Conservation (phyloP, 805 yeast genomes). For the Danielia reshetovae region DNA sequence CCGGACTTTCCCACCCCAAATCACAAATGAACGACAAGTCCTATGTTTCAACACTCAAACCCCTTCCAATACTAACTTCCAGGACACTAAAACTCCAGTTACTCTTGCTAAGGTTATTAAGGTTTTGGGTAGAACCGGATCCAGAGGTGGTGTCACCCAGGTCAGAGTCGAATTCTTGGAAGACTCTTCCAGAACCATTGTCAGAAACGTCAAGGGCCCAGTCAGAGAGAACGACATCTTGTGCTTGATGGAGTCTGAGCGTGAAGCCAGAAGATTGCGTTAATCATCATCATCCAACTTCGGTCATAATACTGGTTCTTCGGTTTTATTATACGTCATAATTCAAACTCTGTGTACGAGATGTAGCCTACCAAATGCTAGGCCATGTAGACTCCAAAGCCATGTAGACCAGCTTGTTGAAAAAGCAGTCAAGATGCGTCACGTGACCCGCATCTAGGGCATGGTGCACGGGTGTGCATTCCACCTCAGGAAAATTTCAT, state of each 20-base stretch:
- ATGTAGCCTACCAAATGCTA: too few relatives aligned
- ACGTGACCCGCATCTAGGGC: neutral
- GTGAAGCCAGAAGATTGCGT: conserved; percentile 98
- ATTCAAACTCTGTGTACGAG: too few relatives aligned
- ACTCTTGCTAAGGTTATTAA: conserved; percentile 99
- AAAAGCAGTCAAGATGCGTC: too few relatives aligned
- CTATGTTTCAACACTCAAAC: conserved; percentile 2
- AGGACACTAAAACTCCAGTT: conserved; percentile 81
- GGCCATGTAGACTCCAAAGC: too few relatives aligned
- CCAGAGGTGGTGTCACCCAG: conserved; percentile 99
- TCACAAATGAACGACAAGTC: conserved; percentile 15
- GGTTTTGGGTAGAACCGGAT: conserved; percentile 99
- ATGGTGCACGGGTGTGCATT: neutral
- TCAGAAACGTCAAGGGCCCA: conserved; percentile 97
- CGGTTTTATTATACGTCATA: too few relatives aligned
- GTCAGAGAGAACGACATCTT: conserved; percentile 97
- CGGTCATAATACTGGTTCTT: too few relatives aligned
- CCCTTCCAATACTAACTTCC: conserved; percentile 11
- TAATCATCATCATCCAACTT: conserved; percentile 28
- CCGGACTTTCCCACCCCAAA: conserved; percentile 7
- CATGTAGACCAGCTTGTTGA: too few relatives aligned
- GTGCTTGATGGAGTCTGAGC: conserved; percentile 99
- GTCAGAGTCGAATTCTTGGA: conserved; percentile 97
- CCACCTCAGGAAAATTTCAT: too few relatives aligned
- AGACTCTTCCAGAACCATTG: conserved; percentile 91